Evolutionary conservation across 2,329 filamentous ascomycete genomes (phyloP).

Genomic region (Colletotrichum echinochloae): DNA sequence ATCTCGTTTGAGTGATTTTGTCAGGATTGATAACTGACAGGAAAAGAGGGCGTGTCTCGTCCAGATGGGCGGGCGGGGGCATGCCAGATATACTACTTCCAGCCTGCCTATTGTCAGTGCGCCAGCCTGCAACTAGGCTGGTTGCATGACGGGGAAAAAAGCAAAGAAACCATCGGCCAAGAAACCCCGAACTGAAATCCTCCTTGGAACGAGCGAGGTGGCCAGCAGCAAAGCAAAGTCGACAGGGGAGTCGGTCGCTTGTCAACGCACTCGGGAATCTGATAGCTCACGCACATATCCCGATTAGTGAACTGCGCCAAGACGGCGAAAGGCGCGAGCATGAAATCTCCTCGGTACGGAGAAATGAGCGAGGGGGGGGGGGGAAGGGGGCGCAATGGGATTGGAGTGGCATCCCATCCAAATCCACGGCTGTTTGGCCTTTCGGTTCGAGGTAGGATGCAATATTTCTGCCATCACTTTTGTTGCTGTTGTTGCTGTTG

Average conservation of each 20-base stretch:
- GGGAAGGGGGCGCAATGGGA: no score
- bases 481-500: not conserved
- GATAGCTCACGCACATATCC: slow-evolving; percentile 30
- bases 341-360: not conserved
- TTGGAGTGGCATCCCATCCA: no score
- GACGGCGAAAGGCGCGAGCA: not conserved
- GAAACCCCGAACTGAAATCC: not conserved
- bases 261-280: slow-evolving; percentile 16
- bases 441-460: slow-evolving; percentile 7
- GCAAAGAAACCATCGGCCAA: not conserved
- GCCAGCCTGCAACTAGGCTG: not conserved
- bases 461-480: slow-evolving; percentile 19
- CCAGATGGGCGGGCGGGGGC: slow-evolving; percentile 6
- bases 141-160: slow-evolving; percentile 13
- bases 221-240: not conserved
- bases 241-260: slow-evolving; percentile 12
- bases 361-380: slow-evolving; percentile 14
- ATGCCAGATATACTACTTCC: slow-evolving; percentile 30
- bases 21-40: slow-evolving; percentile 33
- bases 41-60: not conserved
- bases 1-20: slow-evolving; percentile 38
- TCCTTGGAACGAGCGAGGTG: not conserved
- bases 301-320: slow-evolving; percentile 34
- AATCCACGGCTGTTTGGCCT: slow-evolving; percentile 16
- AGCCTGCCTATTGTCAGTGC: slow-evolving; percentile 1